Evolutionary conservation across 2,329 filamentous ascomycete species (phyloP).

Genomic region (Juglanconis sp.): DNA sequence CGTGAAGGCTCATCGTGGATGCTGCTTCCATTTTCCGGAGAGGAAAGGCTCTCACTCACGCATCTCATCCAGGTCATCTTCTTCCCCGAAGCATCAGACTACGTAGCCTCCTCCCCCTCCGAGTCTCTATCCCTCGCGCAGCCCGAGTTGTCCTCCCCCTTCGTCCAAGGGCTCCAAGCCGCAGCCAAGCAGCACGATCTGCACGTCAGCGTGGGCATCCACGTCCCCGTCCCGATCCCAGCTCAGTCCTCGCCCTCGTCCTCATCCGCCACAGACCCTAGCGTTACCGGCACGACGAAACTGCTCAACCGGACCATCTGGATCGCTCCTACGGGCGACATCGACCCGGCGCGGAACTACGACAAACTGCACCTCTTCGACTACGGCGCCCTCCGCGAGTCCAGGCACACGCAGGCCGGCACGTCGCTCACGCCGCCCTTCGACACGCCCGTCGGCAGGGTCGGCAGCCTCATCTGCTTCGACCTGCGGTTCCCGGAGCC

Average conservation of each 20-base stretch:
- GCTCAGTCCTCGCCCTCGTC: constrained; percentile 16
- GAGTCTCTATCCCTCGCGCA: constrained; percentile 70
- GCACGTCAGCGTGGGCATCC: constrained; percentile 82
- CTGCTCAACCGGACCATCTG: constrained; percentile 54
- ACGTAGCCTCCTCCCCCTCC: constrained; percentile 68
- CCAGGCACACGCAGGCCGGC: constrained; percentile 43
- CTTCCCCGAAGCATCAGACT: constrained; percentile 88
- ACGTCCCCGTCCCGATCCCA: constrained; percentile 60
- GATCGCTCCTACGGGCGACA: constrained; percentile 42
- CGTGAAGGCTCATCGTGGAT: too few species aligned
- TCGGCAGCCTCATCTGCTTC: constrained; percentile 85
- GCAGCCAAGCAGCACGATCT: constrained; percentile 63
- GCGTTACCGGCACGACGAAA: constrained; percentile 25
- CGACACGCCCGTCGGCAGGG: constrained; percentile 66
- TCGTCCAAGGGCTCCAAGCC: constrained; percentile 71
- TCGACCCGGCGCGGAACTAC: constrained; percentile 52
- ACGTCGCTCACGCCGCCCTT: constrained; percentile 64
- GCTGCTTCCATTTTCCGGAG: too few species aligned
- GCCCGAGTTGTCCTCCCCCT: constrained; percentile 63
- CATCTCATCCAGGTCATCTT: constrained; percentile 54
- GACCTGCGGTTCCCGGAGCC: constrained; percentile 83
- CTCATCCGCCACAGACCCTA: neutral
- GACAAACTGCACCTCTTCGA: constrained; percentile 94
- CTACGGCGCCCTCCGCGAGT: constrained; percentile 45
- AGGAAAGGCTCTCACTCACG: neutral